phyloP scores from a whole-genome alignment of 2,329 filamentous ascomycete genomes.

The Didymella exigua region DNA sequence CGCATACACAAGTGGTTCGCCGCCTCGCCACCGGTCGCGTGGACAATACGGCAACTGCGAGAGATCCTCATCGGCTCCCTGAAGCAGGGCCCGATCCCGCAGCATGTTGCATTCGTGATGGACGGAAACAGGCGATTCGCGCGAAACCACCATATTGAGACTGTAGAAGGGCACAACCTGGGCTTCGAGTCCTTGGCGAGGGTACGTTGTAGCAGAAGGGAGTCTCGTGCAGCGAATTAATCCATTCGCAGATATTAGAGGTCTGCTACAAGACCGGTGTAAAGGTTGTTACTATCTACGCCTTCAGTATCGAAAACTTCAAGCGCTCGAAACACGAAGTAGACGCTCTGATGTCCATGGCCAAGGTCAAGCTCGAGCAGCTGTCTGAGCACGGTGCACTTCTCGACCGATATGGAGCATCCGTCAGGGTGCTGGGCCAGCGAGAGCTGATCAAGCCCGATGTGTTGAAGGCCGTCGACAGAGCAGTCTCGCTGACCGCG shows the following conservation, averaged over 20 bases:
- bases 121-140: conserved; percentile 96
- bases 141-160: conserved; percentile 88
- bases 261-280: conserved; percentile 98
- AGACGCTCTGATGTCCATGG: conserved; percentile 95
- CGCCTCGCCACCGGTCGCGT: conserved; percentile 89
- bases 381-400: conserved; percentile 91
- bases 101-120: conserved; percentile 99
- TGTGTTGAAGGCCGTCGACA: conserved; percentile 85
- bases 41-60: conserved; percentile 76
- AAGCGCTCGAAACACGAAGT: conserved; percentile 96
- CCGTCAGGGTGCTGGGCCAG: conserved; percentile 83
- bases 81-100: conserved; percentile 87
- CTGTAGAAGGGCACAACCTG: conserved; percentile 91
- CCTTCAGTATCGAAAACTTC: conserved; percentile 99
- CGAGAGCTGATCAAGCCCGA: conserved; percentile 83
- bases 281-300: conserved; percentile 95
- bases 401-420: conserved; percentile 88
- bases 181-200: conserved; percentile 93
- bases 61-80: conserved; percentile 87
- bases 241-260: conserved; percentile 72
- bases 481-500: conserved; percentile 83
- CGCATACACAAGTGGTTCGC: conserved; percentile 76
- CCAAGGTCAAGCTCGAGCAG: conserved; percentile 91
- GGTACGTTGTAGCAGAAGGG: conserved; percentile 56
- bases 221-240: not conserved